A percentile compares a stretch with the other conserved stretches of the same genome.
These are phyloP conservation scores for Backusella mclennaniae DNA, from an alignment of 192 early-diverging fungal species.

Conservation along the genomic window DNA sequence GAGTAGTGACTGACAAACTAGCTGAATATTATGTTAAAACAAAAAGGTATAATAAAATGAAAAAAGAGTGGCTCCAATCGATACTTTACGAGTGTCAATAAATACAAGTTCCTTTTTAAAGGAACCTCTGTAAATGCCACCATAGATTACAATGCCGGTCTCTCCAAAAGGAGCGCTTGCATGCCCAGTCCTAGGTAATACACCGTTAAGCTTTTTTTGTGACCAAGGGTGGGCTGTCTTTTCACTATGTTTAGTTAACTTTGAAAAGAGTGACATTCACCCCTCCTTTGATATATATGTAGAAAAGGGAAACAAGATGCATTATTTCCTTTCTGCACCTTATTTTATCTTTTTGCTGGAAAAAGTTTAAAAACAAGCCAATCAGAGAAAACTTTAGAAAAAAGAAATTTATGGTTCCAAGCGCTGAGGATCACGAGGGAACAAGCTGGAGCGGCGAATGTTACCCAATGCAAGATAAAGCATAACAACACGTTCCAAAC, in stretches of 20 bases:
- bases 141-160: slow-evolving; percentile 11
- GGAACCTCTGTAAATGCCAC: slow-evolving; percentile 19
- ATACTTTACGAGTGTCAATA: slow-evolving; percentile 18
- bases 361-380: not conserved
- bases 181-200: slow-evolving; percentile 23
- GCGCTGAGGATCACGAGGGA: slow-evolving; percentile 97
- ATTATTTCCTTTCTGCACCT: not conserved
- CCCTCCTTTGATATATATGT: not conserved
- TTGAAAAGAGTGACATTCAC: slow-evolving; percentile 25
- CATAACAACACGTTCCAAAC: slow-evolving; percentile 96
- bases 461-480: slow-evolving; percentile 93
- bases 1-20: not conserved
- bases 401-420: slow-evolving; percentile 68
- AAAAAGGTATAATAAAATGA: not conserved
- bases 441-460: slow-evolving; percentile 89
- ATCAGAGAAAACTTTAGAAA: not conserved
- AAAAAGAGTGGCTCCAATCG: not conserved
- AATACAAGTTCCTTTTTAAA: slow-evolving; percentile 20
- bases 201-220: slow-evolving; percentile 17
- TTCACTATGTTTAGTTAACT: slow-evolving; percentile 15
- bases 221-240: slow-evolving; percentile 24
- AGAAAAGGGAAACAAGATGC: not conserved
- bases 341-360: not conserved
- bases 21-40: not conserved
- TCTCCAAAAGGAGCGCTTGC: slow-evolving; percentile 7